These are phyloP conservation scores for Clavispora santaluciae DNA, from an alignment of 805 yeast species.

Conservation along the genomic window DNA sequence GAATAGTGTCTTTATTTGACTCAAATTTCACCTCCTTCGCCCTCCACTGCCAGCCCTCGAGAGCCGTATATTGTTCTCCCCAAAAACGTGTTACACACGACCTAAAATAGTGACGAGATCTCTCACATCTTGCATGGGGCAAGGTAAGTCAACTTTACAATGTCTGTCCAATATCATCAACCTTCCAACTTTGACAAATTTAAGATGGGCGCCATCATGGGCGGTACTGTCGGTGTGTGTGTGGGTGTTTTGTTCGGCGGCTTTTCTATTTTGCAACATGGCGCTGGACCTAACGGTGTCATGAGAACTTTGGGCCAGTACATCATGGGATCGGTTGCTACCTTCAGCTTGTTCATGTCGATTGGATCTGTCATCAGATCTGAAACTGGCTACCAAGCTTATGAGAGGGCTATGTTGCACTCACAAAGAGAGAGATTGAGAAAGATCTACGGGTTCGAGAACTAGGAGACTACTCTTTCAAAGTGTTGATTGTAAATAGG, in stretches of 20 bases:
- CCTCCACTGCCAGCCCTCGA: too few relatives aligned
- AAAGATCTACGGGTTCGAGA: constrained; percentile 14
- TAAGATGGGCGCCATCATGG: constrained; percentile 99
- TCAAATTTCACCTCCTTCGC: too few relatives aligned
- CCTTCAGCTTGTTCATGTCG: constrained; percentile 94
- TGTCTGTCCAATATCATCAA: constrained; percentile 33
- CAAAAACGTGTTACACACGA: not conserved
- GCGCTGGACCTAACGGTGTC: constrained; percentile 98
- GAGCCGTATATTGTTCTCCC: not conserved
- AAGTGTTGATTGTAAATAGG: constrained; percentile 3
- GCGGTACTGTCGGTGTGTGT: constrained; percentile 86
- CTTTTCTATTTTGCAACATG: constrained; percentile 80
- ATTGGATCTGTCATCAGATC: constrained; percentile 90
- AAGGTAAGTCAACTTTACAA: not conserved
- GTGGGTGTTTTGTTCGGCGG: constrained; percentile 95
- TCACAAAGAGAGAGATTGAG: constrained; percentile 14
- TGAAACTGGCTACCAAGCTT: constrained; percentile 39
- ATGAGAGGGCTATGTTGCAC: constrained; percentile 15
- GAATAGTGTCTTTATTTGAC: too few relatives aligned
- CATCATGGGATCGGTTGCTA: constrained; percentile 93
- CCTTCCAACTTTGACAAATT: constrained; percentile 93
- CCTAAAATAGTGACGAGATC: not conserved
- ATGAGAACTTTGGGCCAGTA: constrained; percentile 96
- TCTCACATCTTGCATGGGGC: not conserved
- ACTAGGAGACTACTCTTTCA: not conserved